Evolutionary conservation across 2,329 filamentous ascomycete genomes (phyloP).

Genomic region (Colletotrichum destructivum): DNA sequence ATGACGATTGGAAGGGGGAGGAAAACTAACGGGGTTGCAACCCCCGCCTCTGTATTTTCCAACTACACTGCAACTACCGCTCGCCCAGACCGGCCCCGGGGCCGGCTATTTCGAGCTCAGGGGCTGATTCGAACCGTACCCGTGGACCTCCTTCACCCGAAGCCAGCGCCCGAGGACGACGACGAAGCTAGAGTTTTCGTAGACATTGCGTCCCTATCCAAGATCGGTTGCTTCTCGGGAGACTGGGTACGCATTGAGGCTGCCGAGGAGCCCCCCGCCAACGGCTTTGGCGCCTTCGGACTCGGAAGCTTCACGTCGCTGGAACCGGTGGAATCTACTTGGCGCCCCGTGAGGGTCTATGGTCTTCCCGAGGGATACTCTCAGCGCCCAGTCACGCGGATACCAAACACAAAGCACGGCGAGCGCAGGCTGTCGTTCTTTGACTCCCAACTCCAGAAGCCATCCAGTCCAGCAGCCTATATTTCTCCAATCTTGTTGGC

Average conservation of each 20-base stretch:
- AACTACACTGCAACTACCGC: constrained; percentile 89
- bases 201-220: constrained; percentile 86
- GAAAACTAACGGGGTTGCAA: constrained; percentile 80
- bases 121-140: constrained; percentile 81
- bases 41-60: constrained; percentile 91
- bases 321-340: constrained; percentile 74
- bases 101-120: constrained; percentile 88
- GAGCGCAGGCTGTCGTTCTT: constrained; percentile 73
- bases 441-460: constrained; percentile 76
- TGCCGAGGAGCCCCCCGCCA: constrained; percentile 79
- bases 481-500: constrained; percentile 89
- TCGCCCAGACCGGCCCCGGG: constrained; percentile 78
- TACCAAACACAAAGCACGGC: constrained; percentile 68
- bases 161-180: constrained; percentile 82
- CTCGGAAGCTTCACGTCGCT: constrained; percentile 75
- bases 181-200: constrained; percentile 93
- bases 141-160: constrained; percentile 86
- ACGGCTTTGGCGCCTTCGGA: constrained; percentile 77
- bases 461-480: constrained; percentile 75
- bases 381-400: constrained; percentile 72
- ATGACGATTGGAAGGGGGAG: constrained; percentile 78
- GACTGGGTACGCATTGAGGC: constrained; percentile 94
- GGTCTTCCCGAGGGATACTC: constrained; percentile 85
- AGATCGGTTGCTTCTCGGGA: constrained; percentile 96
- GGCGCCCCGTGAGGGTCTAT: constrained; percentile 90